A percentile compares a stretch with the other conserved stretches of the same genome.
Evolutionary conservation across 2,329 filamentous ascomycete species (phyloP).

Genomic region (Claviceps purpurea): DNA sequence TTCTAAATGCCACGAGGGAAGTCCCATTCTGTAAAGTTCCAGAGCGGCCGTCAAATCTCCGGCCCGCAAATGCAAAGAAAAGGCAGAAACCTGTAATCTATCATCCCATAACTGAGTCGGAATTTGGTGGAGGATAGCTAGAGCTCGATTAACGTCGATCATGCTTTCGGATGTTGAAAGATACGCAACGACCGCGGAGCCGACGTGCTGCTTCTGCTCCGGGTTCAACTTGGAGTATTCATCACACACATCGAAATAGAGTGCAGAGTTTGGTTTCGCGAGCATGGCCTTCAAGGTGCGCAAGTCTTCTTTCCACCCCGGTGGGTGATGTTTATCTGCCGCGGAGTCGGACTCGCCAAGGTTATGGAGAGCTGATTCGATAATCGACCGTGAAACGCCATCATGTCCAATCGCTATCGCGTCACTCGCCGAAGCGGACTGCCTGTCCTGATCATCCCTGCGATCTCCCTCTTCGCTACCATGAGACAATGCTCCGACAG

Average conservation of each 20-base stretch:
- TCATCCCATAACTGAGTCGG: constrained; percentile 25
- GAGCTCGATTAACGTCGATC: constrained; percentile 31
- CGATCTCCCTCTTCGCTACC: not conserved
- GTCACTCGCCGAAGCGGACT: not conserved
- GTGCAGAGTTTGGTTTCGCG: constrained; percentile 11
- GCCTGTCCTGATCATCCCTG: not conserved
- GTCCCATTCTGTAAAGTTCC: constrained; percentile 24
- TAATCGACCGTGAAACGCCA: no score
- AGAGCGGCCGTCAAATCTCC: constrained; percentile 26
- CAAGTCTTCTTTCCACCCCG: constrained; percentile 2
- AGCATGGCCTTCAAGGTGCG: constrained; percentile 12
- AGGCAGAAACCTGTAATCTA: constrained; percentile 23
- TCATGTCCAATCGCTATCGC: not conserved
- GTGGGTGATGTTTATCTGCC: not conserved
- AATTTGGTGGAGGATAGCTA: constrained; percentile 29
- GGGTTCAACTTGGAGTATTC: constrained; percentile 26
- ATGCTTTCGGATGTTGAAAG: constrained; percentile 29
- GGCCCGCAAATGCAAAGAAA: constrained; percentile 28
- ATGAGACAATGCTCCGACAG: not conserved
- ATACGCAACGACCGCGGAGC: constrained; percentile 24
- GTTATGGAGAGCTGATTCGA: not conserved
- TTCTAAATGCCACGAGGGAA: constrained; percentile 20
- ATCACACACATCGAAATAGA: constrained; percentile 30
- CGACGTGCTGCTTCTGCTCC: constrained; percentile 15
- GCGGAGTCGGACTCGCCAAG: not conserved